Base-by-base conservation (phyloP, 331 rosid species). In the Dryas integrifolia region DNA sequence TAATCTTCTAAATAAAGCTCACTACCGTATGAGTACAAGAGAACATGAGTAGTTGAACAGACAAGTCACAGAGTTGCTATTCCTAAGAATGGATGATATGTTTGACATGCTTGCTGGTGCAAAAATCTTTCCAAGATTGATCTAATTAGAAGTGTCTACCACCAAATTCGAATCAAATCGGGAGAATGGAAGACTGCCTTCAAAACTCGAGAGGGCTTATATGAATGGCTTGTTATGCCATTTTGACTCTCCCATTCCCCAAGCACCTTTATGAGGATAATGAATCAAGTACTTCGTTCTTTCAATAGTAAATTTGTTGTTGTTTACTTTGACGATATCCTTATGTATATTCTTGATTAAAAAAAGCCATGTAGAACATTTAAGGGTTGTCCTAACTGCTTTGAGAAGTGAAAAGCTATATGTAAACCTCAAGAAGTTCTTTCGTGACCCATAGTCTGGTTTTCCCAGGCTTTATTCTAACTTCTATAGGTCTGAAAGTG, bases 281-380 rank as follows among this genome's bases (percentile, higher is more conserved):
- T 46, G 59, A 43, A 24, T 14, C 30, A 72, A 8, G 45, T 18
- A 14, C 0, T 9, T 5, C 1, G n/a, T 1, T 5, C 26, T 45
- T 46, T 26, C 48, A 45, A 12, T 59, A n/a, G 68, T 5, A 59
- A 60, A 14, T 46, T 47, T 13, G 30, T 58, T 12, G 8, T 72
- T 12, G 21, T 72, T 11, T 47, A 60, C 35, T 72, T 72, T 47
- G 18, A 59, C 4, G 38, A 72, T 15, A 52, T 72, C 5, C 46
- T 72, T 5, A 14, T 60, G 3, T 72, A 35, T 45, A 72, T 1
- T 16, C 0, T 3, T 5, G 9, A 47, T 14, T 12, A 21, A n/a
- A 7, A 2, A 10, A 7, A 45, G 21, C 14, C 44, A 72, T 59
- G 2, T 58, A 3, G 45, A 45, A 24, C 69, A 72, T 12, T 48